Conservation (phyloP, 1,284 basidiomycete species). For the Melanopsichium pennsylvanicum region DNA sequence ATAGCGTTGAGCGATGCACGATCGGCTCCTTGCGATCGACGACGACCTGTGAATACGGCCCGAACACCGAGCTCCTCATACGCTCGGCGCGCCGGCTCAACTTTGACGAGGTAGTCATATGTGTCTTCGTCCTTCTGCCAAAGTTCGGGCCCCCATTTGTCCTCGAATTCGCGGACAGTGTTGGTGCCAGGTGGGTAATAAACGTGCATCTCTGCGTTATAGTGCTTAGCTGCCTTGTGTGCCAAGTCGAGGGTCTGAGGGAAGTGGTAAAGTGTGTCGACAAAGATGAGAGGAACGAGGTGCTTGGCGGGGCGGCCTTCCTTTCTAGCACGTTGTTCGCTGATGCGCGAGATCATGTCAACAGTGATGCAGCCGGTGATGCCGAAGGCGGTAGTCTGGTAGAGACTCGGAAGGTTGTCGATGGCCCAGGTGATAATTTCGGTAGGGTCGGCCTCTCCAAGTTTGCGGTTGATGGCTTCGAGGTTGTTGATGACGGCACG, state of each 20-base stretch:
- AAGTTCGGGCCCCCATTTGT: conserved; percentile 78
- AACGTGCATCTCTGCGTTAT: conserved; percentile 77
- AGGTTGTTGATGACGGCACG: conserved; percentile 48
- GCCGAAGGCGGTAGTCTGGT: conserved; percentile 65
- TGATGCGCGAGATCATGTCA: conserved; percentile 60
- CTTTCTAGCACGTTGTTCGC: conserved; percentile 48
- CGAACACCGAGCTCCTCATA: conserved; percentile 83
- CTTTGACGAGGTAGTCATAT: conserved; percentile 94
- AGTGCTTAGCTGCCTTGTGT: conserved; percentile 78
- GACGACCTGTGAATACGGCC: conserved; percentile 91
- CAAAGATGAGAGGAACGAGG: conserved; percentile 65
- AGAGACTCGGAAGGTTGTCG: conserved; percentile 63
- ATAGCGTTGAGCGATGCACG: conserved; percentile 82
- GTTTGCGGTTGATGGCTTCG: conserved; percentile 58
- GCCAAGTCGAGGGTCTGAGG: conserved; percentile 88
- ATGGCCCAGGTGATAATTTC: conserved; percentile 64
- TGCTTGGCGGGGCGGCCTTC: conserved; percentile 40
- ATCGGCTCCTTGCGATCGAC: conserved; percentile 89
- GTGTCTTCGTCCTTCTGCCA: conserved; percentile 89
- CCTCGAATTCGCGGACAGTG: conserved; percentile 79
- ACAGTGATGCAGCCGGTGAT: conserved; percentile 65
- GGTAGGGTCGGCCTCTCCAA: conserved; percentile 56
- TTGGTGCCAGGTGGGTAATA: conserved; percentile 81
- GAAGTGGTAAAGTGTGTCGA: conserved; percentile 96
- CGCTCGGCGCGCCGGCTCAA: conserved; percentile 89